phyloP scores from a whole-genome alignment of 139 green algal genomes.

The Chlamydomonas sphaeroides region DNA sequence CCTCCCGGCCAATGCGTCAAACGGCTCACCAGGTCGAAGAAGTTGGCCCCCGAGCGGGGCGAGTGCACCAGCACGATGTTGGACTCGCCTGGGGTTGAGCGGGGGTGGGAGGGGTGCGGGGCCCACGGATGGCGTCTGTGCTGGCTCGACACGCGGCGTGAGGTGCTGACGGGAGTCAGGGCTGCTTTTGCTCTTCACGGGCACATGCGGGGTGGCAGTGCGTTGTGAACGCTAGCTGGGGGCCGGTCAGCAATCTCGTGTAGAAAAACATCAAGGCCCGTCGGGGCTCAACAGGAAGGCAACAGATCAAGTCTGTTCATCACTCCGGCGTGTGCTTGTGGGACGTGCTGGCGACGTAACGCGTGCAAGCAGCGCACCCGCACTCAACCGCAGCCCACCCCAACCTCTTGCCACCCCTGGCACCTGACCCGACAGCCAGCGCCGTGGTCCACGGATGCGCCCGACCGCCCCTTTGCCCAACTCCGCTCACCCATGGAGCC shows the following conservation, averaged over 20 bases:
- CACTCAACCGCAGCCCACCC: neutral
- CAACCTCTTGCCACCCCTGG: neutral
- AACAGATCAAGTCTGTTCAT: neutral
- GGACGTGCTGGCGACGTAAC: neutral
- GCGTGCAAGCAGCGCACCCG: no score
- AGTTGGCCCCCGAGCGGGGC: constrained; percentile 74
- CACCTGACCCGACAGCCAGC: neutral
- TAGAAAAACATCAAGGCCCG: no score
- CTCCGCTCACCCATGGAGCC: constrained; percentile 9
- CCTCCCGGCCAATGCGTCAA: no score
- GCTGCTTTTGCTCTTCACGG: neutral
- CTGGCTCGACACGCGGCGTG: neutral
- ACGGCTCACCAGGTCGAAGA: constrained; percentile 81
- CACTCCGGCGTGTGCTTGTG: no score
- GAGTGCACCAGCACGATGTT: constrained; percentile 72
- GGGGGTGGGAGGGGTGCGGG: neutral
- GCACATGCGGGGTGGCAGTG: no score
- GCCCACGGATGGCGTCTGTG: no score
- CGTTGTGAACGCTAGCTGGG: neutral
- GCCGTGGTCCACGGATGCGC: neutral
- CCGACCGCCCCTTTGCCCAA: no score
- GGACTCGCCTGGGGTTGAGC: constrained; percentile 34
- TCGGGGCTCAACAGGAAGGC: no score
- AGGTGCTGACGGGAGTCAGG: neutral
- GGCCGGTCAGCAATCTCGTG: neutral